Percentiles rank a stretch among this genome's conserved stretches.
phyloP scores from a whole-genome alignment of 345 rosid genomes.

The Salix suchowensis region DNA sequence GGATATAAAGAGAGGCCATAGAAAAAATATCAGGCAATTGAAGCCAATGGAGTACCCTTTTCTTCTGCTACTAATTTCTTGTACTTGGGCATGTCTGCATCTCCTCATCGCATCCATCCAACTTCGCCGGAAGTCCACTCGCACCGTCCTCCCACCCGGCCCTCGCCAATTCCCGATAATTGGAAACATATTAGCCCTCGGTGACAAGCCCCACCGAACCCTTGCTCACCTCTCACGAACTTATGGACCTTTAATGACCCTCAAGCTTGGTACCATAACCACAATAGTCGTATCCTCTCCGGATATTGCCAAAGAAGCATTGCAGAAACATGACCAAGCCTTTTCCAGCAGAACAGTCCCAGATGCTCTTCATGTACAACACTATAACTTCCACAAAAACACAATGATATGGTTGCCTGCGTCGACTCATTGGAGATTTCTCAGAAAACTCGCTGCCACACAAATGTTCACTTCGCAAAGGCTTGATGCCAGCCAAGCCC shows the following conservation, averaged over 20 bases:
- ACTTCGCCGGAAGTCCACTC: no score
- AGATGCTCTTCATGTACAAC: neutral
- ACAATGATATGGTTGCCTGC: neutral
- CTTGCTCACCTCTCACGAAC: neutral
- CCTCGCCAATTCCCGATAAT: neutral
- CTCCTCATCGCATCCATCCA: no score
- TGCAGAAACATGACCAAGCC: conserved; percentile 5
- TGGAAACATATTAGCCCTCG: conserved; percentile 1
- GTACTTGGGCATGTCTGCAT: no score
- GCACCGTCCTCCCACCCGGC: no score
- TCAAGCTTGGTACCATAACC: neutral
- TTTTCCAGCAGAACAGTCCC: neutral
- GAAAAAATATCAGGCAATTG: no score
- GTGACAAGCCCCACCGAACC: neutral
- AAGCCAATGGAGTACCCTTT: no score
- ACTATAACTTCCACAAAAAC: neutral
- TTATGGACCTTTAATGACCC: conserved; percentile 10
- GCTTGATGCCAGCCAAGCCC: conserved; percentile 10
- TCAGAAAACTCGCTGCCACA: conserved; percentile 4
- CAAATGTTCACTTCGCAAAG: conserved; percentile 15
- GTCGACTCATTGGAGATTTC: conserved; percentile 7
- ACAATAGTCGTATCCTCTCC: neutral
- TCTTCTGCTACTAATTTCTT: no score
- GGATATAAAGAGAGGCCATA: no score
- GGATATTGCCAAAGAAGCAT: neutral